These are phyloP conservation scores for Cutaneotrichosporon dermatis DNA, from an alignment of 1,284 basidiomycete species.

Conservation along the genomic window DNA sequence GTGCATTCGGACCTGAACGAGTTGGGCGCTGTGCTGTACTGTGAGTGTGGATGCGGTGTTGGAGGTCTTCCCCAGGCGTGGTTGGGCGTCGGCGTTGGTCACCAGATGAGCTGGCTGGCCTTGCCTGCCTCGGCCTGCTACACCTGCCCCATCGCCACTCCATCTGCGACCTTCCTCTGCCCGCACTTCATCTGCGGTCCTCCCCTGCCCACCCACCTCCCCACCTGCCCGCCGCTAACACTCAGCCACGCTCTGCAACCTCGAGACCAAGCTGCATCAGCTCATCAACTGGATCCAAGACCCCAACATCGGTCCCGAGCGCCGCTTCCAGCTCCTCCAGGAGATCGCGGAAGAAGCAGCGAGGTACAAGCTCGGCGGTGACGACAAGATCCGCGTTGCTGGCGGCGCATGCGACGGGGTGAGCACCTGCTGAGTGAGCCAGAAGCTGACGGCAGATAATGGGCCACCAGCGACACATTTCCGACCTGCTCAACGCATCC, in stretches of 20 bases:
- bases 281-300: slow-evolving; percentile 72
- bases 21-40: slow-evolving; percentile 92
- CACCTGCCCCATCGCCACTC: neutral
- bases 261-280: slow-evolving; percentile 69
- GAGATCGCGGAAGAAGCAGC: slow-evolving; percentile 92
- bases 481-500: slow-evolving; percentile 41
- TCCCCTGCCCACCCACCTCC: neutral
- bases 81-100: too few relatives aligned
- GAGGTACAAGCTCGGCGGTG: slow-evolving; percentile 87
- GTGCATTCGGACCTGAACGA: slow-evolving; percentile 93
- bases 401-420: slow-evolving; percentile 85
- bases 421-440: slow-evolving; percentile 23
- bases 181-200: neutral
- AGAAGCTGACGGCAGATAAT: slow-evolving; percentile 54
- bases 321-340: slow-evolving; percentile 78
- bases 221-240: slow-evolving; percentile 8
- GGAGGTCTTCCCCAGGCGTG: neutral
- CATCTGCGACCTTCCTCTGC: neutral
- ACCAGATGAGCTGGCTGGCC: too few relatives aligned
- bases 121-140: too few relatives aligned
- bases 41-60: slow-evolving; percentile 33
- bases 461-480: slow-evolving; percentile 65
- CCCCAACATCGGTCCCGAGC: slow-evolving; percentile 62
- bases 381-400: slow-evolving; percentile 98
- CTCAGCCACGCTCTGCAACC: slow-evolving; percentile 65